Percentiles rank a stretch among this genome's conserved stretches.
phyloP scores from a whole-genome alignment of 495 filamentous ascomycete species.

The Xylaria cubensis region DNA sequence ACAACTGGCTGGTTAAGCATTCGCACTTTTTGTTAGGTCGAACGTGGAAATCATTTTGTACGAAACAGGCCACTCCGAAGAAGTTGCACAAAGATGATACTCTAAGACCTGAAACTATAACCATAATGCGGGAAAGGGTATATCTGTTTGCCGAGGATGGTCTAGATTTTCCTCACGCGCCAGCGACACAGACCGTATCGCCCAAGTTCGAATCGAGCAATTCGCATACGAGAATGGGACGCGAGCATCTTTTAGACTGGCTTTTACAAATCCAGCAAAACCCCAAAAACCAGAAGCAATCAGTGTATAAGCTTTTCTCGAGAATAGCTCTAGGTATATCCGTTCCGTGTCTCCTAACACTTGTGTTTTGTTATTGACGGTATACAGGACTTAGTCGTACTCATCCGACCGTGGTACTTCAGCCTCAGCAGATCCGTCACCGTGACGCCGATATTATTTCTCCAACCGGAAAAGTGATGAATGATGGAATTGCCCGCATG shows the following conservation, averaged over 20 bases:
- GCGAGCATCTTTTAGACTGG: slow-evolving; percentile 49
- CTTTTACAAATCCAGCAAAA: slow-evolving; percentile 48
- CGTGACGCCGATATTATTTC: slow-evolving; percentile 44
- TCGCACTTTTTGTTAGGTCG: slow-evolving; percentile 51
- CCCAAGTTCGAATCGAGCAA: slow-evolving; percentile 39
- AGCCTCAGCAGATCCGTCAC: slow-evolving; percentile 46
- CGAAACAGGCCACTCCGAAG: slow-evolving; percentile 46
- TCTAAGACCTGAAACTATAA: slow-evolving; percentile 43
- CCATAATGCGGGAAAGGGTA: slow-evolving; percentile 47
- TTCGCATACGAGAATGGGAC: slow-evolving; percentile 39
- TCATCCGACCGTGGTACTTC: slow-evolving; percentile 42
- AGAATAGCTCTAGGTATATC: slow-evolving; percentile 50
- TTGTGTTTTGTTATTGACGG: slow-evolving; percentile 13
- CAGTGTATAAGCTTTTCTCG: slow-evolving; percentile 46
- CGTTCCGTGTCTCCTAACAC: background rate
- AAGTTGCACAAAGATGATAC: slow-evolving; percentile 45
- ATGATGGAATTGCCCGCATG: slow-evolving; percentile 80
- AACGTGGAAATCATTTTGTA: slow-evolving; percentile 53
- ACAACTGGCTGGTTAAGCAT: slow-evolving; percentile 47
- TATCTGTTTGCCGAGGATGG: slow-evolving; percentile 56
- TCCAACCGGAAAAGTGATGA: slow-evolving; percentile 65
- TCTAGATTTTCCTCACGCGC: slow-evolving; percentile 36
- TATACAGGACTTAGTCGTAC: slow-evolving; percentile 51
- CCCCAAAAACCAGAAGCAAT: slow-evolving; percentile 45
- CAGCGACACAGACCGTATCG: slow-evolving; percentile 28